phyloP scores from a whole-genome alignment of 2,329 filamentous ascomycete species.

The Arthroderma sp. region DNA sequence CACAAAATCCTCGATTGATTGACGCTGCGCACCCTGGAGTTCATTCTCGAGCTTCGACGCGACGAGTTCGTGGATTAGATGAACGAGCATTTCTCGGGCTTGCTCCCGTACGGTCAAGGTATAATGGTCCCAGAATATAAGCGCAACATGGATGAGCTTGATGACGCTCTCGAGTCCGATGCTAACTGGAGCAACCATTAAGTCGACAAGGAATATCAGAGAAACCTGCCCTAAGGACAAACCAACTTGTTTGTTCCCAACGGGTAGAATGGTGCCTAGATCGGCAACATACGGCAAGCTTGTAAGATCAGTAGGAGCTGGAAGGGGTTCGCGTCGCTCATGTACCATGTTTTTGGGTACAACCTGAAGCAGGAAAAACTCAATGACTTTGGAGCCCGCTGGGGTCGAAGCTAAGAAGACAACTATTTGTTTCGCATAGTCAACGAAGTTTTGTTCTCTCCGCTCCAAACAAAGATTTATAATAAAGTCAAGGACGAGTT shows the following conservation, averaged over 20 bases:
- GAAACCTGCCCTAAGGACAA: slow-evolving; percentile 89
- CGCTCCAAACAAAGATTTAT: slow-evolving; percentile 87
- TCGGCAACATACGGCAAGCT: slow-evolving; percentile 83
- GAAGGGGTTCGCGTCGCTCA: slow-evolving; percentile 62
- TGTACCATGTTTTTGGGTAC: slow-evolving; percentile 95
- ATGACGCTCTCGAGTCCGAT: slow-evolving; percentile 69
- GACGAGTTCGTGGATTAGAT: slow-evolving; percentile 90
- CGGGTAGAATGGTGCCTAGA: slow-evolving; percentile 62
- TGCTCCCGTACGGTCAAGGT: slow-evolving; percentile 91
- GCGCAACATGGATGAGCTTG: slow-evolving; percentile 76
- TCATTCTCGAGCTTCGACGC: slow-evolving; percentile 68
- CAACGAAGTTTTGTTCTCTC: slow-evolving; percentile 93
- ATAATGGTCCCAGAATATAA: slow-evolving; percentile 96
- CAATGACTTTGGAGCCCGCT: slow-evolving; percentile 80
- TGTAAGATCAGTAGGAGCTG: slow-evolving; percentile 53
- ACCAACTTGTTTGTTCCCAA: slow-evolving; percentile 80
- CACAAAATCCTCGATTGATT: slow-evolving; percentile 73
- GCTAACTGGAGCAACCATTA: slow-evolving; percentile 86
- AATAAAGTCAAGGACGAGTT: slow-evolving; percentile 89
- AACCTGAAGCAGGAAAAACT: slow-evolving; percentile 84
- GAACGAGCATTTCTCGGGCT: slow-evolving; percentile 92
- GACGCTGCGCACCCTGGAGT: slow-evolving; percentile 52
- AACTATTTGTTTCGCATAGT: slow-evolving; percentile 95
- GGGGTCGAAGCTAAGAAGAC: slow-evolving; percentile 83
- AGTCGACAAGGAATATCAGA: slow-evolving; percentile 82